Conservation (phyloP, 129 eudicot genomes). For the Pulicaria dysenterica region DNA sequence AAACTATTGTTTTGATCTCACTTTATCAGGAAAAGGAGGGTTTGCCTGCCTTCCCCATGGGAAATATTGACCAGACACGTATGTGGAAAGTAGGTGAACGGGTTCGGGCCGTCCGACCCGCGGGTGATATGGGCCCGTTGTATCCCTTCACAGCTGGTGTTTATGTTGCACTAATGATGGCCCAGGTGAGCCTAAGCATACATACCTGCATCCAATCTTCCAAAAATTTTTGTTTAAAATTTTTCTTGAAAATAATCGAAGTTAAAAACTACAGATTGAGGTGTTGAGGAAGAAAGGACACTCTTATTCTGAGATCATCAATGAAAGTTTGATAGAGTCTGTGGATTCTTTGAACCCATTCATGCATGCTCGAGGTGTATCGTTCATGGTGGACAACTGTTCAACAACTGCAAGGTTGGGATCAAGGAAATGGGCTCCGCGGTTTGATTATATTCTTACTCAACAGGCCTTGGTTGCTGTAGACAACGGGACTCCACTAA, state of each 20-base stretch:
- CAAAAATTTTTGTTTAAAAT: not conserved
- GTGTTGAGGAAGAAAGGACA: constrained; percentile 98
- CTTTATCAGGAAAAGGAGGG: constrained; percentile 86
- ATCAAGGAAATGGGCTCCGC: constrained; percentile 99
- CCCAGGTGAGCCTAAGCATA: constrained; percentile 61
- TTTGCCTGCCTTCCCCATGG: constrained; percentile 98
- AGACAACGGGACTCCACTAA: constrained; percentile 64
- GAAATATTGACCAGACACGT: constrained; percentile 91
- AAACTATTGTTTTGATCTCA: not conserved
- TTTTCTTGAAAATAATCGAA: not conserved
- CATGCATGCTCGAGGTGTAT: constrained; percentile 98
- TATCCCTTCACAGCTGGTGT: constrained; percentile 99
- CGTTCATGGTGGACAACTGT: constrained; percentile 98
- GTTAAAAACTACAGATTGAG: constrained; percentile 59
- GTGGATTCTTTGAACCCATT: constrained; percentile 96
- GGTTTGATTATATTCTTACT: constrained; percentile 85
- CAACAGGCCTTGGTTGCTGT: constrained; percentile 97
- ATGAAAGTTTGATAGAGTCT: constrained; percentile 91
- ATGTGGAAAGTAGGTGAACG: constrained; percentile 98
- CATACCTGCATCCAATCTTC: not conserved
- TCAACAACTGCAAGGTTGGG: constrained; percentile 94
- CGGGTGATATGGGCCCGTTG: constrained; percentile 89
- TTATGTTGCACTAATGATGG: constrained; percentile 99
- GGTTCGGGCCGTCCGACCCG: constrained; percentile 77
- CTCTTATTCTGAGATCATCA: constrained; percentile 90